These are phyloP conservation scores for Coccomyxa subellipsoidea DNA, from an alignment of 163 green algal species.

Conservation along the genomic window DNA sequence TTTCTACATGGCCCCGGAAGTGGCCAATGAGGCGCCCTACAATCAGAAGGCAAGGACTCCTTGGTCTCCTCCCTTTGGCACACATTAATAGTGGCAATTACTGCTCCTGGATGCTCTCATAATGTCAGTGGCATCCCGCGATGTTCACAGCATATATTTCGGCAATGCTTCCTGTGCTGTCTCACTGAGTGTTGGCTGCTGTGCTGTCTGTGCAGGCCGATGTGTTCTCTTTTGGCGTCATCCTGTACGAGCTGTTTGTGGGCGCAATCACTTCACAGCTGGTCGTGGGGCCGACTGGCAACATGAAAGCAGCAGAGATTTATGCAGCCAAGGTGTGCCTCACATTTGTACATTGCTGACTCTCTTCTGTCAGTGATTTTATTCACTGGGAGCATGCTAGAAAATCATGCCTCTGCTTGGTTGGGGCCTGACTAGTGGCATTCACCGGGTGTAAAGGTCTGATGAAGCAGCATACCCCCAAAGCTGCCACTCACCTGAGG, in stretches of 20 bases:
- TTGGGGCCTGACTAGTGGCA: too few species aligned
- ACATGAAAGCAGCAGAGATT: constrained; percentile 7
- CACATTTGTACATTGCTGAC: too few species aligned
- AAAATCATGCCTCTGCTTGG: not conserved
- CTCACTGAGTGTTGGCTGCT: not conserved
- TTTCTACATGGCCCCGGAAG: constrained; percentile 48
- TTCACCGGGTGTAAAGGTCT: too few species aligned
- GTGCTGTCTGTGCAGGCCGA: constrained; percentile 31
- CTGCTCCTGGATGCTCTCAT: not conserved
- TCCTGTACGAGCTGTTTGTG: constrained; percentile 27
- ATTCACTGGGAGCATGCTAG: too few species aligned
- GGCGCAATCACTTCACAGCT: constrained; percentile 18
- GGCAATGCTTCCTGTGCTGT: not conserved
- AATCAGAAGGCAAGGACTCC: constrained; percentile 44
- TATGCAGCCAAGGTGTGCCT: constrained; percentile 29
- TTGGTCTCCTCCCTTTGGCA: not conserved
- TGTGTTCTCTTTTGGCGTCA: constrained; percentile 40
- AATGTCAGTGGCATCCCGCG: not conserved
- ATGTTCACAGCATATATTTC: not conserved
- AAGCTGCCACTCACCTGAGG: too few species aligned
- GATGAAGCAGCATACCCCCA: too few species aligned
- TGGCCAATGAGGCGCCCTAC: constrained; percentile 27
- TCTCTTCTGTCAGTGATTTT: too few species aligned
- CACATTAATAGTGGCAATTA: not conserved
- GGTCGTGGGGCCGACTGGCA: constrained; percentile 14